Percentiles rank a stretch among this genome's conserved stretches.
Evolutionary conservation across 805 yeast genomes (phyloP).

Genomic region (Ogataea henricii): DNA sequence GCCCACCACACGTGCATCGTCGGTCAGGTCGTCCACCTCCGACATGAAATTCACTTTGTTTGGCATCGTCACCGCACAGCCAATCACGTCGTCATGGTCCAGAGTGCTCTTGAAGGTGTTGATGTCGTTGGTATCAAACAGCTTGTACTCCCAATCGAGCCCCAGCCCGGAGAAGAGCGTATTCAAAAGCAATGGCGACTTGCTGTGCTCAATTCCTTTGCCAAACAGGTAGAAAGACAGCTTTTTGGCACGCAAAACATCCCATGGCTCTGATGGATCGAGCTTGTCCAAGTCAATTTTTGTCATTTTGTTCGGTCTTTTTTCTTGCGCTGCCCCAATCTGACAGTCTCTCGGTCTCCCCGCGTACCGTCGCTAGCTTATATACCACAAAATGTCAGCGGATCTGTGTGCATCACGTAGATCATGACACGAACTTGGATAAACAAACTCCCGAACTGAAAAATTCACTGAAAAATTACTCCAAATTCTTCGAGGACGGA

Average conservation of each 20-base stretch:
- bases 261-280: conserved; percentile 10
- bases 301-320: not conserved
- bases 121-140: conserved; percentile 8
- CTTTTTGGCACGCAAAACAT: conserved; percentile 1
- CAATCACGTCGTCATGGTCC: conserved; percentile 5
- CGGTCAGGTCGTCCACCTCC: conserved; percentile 8
- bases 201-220: conserved; percentile 11
- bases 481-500: not conserved
- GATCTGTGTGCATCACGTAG: not conserved
- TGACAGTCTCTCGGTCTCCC: not conserved
- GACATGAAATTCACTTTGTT: conserved; percentile 12
- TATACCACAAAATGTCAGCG: not conserved
- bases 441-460: not conserved
- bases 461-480: not conserved
- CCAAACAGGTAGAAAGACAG: conserved; percentile 9
- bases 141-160: conserved; percentile 11
- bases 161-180: conserved; percentile 7
- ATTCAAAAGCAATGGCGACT: conserved; percentile 10
- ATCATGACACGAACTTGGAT: not conserved
- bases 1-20: conserved; percentile 11
- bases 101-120: conserved; percentile 4
- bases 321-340: not conserved
- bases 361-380: not conserved
- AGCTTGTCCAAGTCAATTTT: conserved; percentile 1
- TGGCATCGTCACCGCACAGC: conserved; percentile 17